phyloP scores from a whole-genome alignment of 2,329 filamentous ascomycete species.

The Colletotrichum tropicale region DNA sequence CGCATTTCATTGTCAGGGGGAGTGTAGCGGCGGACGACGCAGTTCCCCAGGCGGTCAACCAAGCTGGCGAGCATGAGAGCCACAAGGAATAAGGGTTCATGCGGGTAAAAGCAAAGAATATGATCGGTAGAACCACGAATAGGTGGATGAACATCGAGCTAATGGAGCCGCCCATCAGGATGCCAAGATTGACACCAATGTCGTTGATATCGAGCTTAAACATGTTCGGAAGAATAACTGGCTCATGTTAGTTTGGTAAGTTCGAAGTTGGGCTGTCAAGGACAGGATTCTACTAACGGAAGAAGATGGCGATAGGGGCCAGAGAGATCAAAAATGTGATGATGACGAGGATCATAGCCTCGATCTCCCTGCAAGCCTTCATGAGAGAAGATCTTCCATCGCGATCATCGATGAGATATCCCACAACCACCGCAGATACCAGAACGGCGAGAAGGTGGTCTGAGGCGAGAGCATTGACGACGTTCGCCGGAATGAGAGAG shows the following conservation, averaged over 20 bases:
- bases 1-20: slow-evolving; percentile 50
- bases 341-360: slow-evolving; percentile 48
- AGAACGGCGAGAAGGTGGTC: slow-evolving; percentile 51
- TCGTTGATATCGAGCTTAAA: slow-evolving; percentile 51
- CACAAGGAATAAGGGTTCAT: slow-evolving; percentile 53
- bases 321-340: slow-evolving; percentile 56
- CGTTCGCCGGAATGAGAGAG: slow-evolving; percentile 53
- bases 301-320: too few species aligned
- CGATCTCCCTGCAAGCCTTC: slow-evolving; percentile 49
- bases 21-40: slow-evolving; percentile 58
- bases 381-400: slow-evolving; percentile 41
- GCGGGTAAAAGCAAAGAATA: slow-evolving; percentile 45
- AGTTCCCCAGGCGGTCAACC: slow-evolving; percentile 60
- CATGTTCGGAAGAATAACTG: slow-evolving; percentile 55
- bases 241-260: too few species aligned
- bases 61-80: slow-evolving; percentile 52
- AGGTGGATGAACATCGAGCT: slow-evolving; percentile 51
- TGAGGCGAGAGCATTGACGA: slow-evolving; percentile 49
- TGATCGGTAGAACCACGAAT: slow-evolving; percentile 47
- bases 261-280: too few species aligned
- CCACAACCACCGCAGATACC: slow-evolving; percentile 49
- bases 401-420: slow-evolving; percentile 46
- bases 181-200: slow-evolving; percentile 53
- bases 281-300: too few species aligned
- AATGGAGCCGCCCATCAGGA: slow-evolving; percentile 52